Evolutionary conservation across 208 protist genomes (phyloP).

Genomic region (Balamuthia mandrillaris): DNA sequence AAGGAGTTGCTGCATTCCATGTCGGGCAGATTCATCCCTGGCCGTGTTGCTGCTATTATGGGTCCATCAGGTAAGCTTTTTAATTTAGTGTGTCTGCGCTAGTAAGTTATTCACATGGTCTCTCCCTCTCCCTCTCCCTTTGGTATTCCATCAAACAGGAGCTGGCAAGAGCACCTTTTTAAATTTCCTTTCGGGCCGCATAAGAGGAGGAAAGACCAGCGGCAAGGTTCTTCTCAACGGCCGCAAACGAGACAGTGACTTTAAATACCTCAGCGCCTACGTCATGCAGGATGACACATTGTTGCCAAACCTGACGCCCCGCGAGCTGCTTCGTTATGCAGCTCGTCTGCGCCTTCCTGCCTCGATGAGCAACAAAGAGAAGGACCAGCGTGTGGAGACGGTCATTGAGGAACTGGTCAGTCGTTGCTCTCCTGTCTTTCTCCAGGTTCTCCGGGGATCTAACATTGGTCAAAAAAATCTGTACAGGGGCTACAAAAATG

Average conservation of each 20-base stretch:
- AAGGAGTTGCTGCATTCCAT: not conserved
- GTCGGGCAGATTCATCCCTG: not conserved
- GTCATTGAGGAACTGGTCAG: not conserved
- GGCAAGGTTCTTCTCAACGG: not conserved
- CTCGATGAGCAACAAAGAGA: not conserved
- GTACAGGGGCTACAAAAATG: not conserved
- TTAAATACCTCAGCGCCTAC: not conserved
- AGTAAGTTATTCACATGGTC: not conserved
- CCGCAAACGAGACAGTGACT: not conserved
- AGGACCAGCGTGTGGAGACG: not conserved
- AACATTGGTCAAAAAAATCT: too few relatives aligned
- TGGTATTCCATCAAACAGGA: not conserved
- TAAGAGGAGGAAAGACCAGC: not conserved
- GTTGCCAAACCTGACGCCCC: not conserved
- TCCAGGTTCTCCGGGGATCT: too few relatives aligned
- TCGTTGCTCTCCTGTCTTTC: too few relatives aligned
- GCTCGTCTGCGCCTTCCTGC: not conserved
- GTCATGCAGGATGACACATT: constrained; percentile 30
- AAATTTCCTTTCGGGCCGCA: not conserved
- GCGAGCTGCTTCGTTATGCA: not conserved
- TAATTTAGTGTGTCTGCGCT: not conserved
- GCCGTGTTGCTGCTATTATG: not conserved
- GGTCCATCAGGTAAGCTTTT: not conserved
- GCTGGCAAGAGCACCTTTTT: constrained; percentile 15
- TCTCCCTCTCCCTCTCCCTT: not conserved